A percentile compares a stretch with the other conserved stretches of the same genome.
These are phyloP conservation scores for Penicillium antarcticum DNA, from an alignment of 495 filamentous ascomycete species.

Conservation along the genomic window DNA sequence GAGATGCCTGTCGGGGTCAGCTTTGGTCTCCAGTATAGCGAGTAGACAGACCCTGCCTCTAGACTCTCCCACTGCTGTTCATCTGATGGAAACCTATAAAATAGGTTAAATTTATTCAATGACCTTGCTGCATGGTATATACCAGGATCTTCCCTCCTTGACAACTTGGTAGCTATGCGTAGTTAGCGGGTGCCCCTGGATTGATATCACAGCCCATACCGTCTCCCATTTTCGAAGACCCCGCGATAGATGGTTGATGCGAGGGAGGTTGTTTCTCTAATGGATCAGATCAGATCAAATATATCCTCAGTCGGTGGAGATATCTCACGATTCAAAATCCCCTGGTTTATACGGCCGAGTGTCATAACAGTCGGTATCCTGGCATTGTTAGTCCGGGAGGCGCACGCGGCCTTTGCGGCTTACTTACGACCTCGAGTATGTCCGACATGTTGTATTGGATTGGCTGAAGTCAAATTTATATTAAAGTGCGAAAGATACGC, in stretches of 20 bases:
- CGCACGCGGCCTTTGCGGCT: too few relatives aligned
- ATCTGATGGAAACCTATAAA: slow-evolving; percentile 1
- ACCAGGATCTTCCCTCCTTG: slow-evolving; percentile 7
- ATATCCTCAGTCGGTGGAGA: neutral
- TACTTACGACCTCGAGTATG: too few relatives aligned
- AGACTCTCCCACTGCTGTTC: slow-evolving; percentile 10
- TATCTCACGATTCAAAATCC: slow-evolving; percentile 1
- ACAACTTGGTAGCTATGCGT: neutral
- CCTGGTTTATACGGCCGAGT: neutral
- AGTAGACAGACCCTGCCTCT: neutral
- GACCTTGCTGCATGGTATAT: neutral
- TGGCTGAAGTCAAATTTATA: too few relatives aligned
- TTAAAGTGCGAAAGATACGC: too few relatives aligned
- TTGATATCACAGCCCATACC: slow-evolving; percentile 1
- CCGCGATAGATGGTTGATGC: slow-evolving; percentile 5
- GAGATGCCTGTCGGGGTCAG: neutral
- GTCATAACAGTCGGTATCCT: slow-evolving; percentile 6
- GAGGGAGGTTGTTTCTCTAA: slow-evolving; percentile 7
- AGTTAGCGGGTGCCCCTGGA: neutral
- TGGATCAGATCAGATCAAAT: neutral
- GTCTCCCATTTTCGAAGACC: slow-evolving; percentile 11
- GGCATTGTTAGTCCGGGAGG: too few relatives aligned
- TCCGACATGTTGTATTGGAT: too few relatives aligned
- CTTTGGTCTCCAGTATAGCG: neutral
- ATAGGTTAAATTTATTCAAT: neutral